Evolutionary conservation across 2,329 filamentous ascomycete species (phyloP), one percentile per base, ranked within the genome.

Genomic region (Cercospora sp.): DNA sequence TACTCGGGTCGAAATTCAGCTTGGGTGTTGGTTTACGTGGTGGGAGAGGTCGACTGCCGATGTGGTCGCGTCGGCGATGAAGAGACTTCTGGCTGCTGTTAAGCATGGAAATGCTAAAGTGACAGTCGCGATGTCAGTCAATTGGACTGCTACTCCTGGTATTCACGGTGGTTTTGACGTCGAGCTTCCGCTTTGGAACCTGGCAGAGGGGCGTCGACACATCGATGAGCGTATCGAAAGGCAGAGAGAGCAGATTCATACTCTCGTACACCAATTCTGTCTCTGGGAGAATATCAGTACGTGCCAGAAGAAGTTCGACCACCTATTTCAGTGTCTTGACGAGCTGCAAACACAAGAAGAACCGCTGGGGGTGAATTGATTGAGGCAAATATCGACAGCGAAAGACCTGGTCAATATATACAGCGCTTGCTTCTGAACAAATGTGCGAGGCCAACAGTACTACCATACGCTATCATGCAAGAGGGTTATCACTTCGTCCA

Each of bases 11-110:
- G 33, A 36, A 1, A 31, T 64, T 16, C 31, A 42, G 8, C 10
- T 64, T 2, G 62, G 62, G 5, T 55, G 42, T 20, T 57, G 48
- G 48, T 64, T 58, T 31, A 45, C 62, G 30, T 64, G 62, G 62
- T 64, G 62, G 62, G 62, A 64, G 31, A 42, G 33, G 36, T 51
- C 62, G 30, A 64, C 30, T 26, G 30, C 62, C 2, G 51, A 45
- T 23, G 30, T 64, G 7, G 31, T 64, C 16, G 62, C 31, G 10
- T 13, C 51, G 7, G 51, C 23, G 12, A 39, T 64, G 30, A n/a
- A 39, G 23, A 39, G 9, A 13, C 20, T 64, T 28, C n/a, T 57
- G 28, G 16, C 36, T 26, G 33, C 59, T 6, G 36, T 12, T 7
- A 13, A 5, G 13, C 16, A 4, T 5, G 13, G 18, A 2, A 64